Evolutionary conservation across 345 rosid genomes (phyloP), one percentile per base, ranked within the genome.

Genomic region (Syzygium jambos): DNA sequence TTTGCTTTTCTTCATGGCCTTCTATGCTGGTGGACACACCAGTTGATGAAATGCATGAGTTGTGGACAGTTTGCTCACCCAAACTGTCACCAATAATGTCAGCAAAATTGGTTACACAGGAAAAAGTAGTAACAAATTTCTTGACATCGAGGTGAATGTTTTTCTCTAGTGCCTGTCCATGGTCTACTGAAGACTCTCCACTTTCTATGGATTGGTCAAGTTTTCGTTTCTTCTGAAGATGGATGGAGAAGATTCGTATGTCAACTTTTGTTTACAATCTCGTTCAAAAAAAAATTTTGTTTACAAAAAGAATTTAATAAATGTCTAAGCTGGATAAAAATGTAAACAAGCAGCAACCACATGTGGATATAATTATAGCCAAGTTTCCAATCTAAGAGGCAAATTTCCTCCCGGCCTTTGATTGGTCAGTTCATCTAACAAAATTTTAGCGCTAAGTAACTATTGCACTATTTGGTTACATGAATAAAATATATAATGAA

Each of bases 141-240:
- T 88, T 88, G 57, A 55, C 86, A 41, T 80, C 85, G 85, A 87
- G 80, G 84, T 54, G 87, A 65, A 85, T 86, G 84, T 77, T 86
- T 85, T 88, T 84, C 88, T 86, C 87, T 49, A 85, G 51, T 78
- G 87, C 77, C 84, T 25, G 65, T 88, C 86, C 86, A 51, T 88
- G 87, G 61, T 59, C 83, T 38, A 86, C 73, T 86, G 84, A 84
- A 85, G 82, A 73, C 82, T 86, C 73, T 51, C 80, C 84, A 77
- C 88, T 78, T 14, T 82, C 83, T 73, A 86, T 2, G 55, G 84
- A 85, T 59, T 55, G 90, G 53, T 89, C 90, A 21, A 85, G 73
- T 77, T 88, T 90, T 87, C 92, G 89, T 85, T 93, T 93, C 86
- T 86, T 92, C 94, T 93, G 92, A 90, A 87, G 87, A 91, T 52